Conservation (phyloP, 2,329 filamentous ascomycete species). For the Calonectria hawksworthii region DNA sequence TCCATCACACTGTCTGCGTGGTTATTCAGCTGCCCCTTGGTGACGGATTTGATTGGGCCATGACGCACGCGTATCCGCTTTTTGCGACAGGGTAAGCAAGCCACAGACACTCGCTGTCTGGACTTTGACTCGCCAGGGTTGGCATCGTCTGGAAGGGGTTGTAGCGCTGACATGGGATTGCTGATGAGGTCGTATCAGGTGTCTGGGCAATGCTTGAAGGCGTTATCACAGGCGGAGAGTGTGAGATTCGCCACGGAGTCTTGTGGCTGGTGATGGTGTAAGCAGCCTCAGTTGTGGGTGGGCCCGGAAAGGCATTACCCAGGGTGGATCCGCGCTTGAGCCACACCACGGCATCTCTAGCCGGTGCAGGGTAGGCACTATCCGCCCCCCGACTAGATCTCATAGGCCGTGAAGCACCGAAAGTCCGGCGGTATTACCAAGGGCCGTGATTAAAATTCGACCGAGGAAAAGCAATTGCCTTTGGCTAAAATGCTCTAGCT, state of each 20-base stretch:
- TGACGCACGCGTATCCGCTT: slow-evolving; percentile 11
- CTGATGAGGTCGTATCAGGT: neutral
- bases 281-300: neutral
- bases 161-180: neutral
- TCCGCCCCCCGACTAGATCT: neutral
- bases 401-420: neutral
- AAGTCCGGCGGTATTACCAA: neutral
- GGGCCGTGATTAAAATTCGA: too few relatives aligned
- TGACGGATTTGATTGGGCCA: neutral
- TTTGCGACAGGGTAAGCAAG: slow-evolving; percentile 3
- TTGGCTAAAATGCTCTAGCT: neutral
- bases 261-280: neutral
- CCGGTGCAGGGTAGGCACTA: neutral
- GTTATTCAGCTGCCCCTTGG: neutral
- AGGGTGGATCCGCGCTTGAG: neutral
- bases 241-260: neutral
- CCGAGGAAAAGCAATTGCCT: neutral
- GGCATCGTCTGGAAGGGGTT: neutral
- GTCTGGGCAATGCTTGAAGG: neutral
- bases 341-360: neutral
- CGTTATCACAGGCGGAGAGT: neutral
- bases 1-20: neutral
- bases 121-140: neutral
- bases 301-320: slow-evolving; percentile 2
- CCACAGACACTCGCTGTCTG: slow-evolving; percentile 6